Base-by-base conservation (phyloP, 2,329 filamentous ascomycete genomes). In the Bipolaris zeicola region DNA sequence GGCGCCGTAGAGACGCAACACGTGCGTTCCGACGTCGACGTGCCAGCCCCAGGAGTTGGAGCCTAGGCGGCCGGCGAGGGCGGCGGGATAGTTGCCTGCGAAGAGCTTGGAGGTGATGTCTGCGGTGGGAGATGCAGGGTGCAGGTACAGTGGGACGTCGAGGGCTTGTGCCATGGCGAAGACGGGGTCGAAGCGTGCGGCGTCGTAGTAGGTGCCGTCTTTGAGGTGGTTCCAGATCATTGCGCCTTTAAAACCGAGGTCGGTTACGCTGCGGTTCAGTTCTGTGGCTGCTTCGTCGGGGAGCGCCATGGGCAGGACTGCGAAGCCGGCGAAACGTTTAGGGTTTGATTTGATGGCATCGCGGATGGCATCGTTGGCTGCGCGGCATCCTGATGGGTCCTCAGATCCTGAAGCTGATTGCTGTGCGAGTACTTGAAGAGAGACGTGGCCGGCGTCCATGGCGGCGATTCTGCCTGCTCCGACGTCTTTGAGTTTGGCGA, bases 361-460 rank as follows among this genome's bases (percentile, higher is more conserved):
- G 1, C 18, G 7, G 22, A 51, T 6, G 5, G 38, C 39, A 31
- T 44, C 39, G 22, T 43, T 51, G 11, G 39, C 48, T 6, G 39
- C 28, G 13, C 54, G 57, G 41, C 59, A 59, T 1, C 47, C 46
- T 8, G 48, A 38, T 11, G 46, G 20, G 13, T 41, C 50, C 13
- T 57, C 47, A 0, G 44, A 44, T 0, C 56, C 53, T 1, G 53
- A 39, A 1, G 38, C 38, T 2, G 56, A 59, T 20, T 48, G 47
- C 26, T 59, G 56, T 2, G 59, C 39, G n/a, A 59, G 59, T 0
- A 62, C 56, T 52, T 54, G 50, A 24, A 59, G 33, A 20, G 39
- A 48, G 16, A 62, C 6, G 24, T 55, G 45, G 26, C 50, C 53
- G n/a, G 47, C 50, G 24, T 62, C 44, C 53, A 62, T 62, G 22